Percentiles rank a stretch among this genome's conserved stretches.
phyloP scores from a whole-genome alignment of 2,329 filamentous ascomycete species.

The Fusarium lyarnte region DNA sequence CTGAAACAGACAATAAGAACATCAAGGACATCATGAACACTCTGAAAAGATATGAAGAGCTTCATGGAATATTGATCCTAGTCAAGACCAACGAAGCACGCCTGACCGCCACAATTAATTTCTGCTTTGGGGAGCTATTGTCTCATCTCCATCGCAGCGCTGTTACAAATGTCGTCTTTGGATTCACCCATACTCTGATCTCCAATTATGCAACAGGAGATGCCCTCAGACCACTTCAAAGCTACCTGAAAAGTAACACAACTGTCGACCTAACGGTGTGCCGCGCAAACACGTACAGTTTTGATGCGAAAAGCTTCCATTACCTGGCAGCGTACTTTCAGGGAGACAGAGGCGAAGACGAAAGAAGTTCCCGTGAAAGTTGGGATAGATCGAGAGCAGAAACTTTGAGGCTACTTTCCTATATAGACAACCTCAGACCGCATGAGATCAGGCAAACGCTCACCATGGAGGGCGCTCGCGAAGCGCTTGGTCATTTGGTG shows the following conservation, averaged over 20 bases:
- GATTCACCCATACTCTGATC: constrained; percentile 22
- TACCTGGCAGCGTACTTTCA: constrained; percentile 9
- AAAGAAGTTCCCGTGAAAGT: constrained; percentile 17
- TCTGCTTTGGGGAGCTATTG: constrained; percentile 26
- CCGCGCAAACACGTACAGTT: constrained; percentile 11
- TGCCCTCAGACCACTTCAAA: neutral
- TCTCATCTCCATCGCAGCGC: constrained; percentile 18
- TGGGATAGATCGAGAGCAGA: constrained; percentile 33
- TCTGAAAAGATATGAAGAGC: constrained; percentile 10
- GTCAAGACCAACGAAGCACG: constrained; percentile 20
- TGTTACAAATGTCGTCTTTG: constrained; percentile 24
- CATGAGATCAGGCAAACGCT: constrained; percentile 33
- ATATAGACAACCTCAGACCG: constrained; percentile 12
- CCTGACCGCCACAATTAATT: neutral
- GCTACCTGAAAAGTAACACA: neutral
- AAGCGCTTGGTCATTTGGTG: constrained; percentile 5
- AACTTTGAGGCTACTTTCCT: neutral
- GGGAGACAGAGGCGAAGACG: neutral
- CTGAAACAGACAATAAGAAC: constrained; percentile 17
- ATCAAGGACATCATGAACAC: constrained; percentile 11
- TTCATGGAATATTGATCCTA: constrained; percentile 29
- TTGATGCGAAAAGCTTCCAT: constrained; percentile 33
- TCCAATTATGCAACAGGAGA: constrained; percentile 18
- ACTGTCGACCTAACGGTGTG: neutral
- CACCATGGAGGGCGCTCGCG: constrained; percentile 25